Evolutionary conservation across 495 filamentous ascomycete genomes (phyloP).

Genomic region (Hypoxylon fuscum): DNA sequence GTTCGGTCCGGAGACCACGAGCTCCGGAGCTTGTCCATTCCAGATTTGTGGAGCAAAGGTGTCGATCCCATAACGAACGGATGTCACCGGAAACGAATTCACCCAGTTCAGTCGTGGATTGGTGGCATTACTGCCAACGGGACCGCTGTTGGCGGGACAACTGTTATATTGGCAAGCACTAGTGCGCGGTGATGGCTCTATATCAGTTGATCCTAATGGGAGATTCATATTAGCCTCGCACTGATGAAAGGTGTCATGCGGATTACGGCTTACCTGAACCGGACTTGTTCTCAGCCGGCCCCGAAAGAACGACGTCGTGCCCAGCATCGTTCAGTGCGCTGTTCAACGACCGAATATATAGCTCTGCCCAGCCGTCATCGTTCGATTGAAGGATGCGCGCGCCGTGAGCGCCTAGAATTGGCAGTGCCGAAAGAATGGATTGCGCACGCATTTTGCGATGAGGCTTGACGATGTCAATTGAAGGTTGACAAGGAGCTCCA

Average conservation of each 20-base stretch:
- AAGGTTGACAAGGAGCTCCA: neutral
- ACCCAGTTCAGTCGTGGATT: conserved; percentile 71
- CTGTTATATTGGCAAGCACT: conserved; percentile 65
- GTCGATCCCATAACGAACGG: conserved; percentile 70
- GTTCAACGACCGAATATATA: conserved; percentile 67
- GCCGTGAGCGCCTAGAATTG: conserved; percentile 36
- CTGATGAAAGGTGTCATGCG: neutral
- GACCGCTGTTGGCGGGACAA: conserved; percentile 63
- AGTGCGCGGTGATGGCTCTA: conserved; percentile 53
- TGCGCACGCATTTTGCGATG: conserved; percentile 32
- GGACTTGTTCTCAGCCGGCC: conserved; percentile 71
- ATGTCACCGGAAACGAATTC: conserved; percentile 72
- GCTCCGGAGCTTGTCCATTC: conserved; percentile 57
- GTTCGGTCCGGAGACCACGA: conserved; percentile 72
- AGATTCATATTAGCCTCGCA: neutral
- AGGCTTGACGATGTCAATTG: conserved; percentile 3
- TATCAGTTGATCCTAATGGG: conserved; percentile 60
- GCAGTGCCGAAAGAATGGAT: conserved; percentile 16
- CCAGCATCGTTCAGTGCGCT: conserved; percentile 60
- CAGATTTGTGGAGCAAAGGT: conserved; percentile 61
- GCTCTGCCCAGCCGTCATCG: conserved; percentile 78
- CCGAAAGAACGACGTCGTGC: conserved; percentile 68
- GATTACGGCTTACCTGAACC: conserved; percentile 58
- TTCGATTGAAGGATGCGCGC: conserved; percentile 71
- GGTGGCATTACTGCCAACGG: conserved; percentile 64